Evolutionary conservation across 768 basidiomycete species (phyloP).

Genomic region (Suillus placidus): DNA sequence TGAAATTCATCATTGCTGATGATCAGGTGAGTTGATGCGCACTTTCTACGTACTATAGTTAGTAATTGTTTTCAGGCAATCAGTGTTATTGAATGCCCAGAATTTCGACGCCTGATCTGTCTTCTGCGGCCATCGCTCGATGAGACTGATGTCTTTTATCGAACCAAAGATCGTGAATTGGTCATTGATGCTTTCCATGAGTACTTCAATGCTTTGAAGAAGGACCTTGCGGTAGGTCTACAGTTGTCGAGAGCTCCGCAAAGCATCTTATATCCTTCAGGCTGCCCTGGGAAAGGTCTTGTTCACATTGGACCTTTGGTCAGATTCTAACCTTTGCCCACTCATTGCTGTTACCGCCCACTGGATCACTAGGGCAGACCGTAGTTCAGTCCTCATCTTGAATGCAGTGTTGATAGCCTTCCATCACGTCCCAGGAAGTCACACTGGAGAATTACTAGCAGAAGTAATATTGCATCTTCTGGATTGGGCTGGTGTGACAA

Average conservation of each 20-base stretch:
- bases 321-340: slow-evolving; percentile 9
- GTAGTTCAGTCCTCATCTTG: slow-evolving; percentile 12
- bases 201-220: slow-evolving; percentile 2
- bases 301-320: slow-evolving; percentile 21
- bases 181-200: slow-evolving; percentile 5
- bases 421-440: slow-evolving; percentile 18
- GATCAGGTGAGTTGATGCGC: background rate
- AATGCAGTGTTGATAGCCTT: slow-evolving; percentile 14
- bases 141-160: slow-evolving; percentile 15
- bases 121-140: background rate
- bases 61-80: slow-evolving; percentile 4
- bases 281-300: slow-evolving; percentile 11
- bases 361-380: slow-evolving; percentile 12
- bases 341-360: slow-evolving; percentile 21
- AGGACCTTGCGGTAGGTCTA: slow-evolving; percentile 4
- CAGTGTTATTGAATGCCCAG: slow-evolving; percentile 1
- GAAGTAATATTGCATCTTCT: background rate
- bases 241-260: background rate
- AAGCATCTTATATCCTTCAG: background rate
- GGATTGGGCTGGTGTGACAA: background rate
- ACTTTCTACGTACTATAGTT: background rate
- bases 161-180: slow-evolving; percentile 8
- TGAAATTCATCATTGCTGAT: background rate
- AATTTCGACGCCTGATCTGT: background rate
- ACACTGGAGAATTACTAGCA: slow-evolving; percentile 18